phyloP scores from a whole-genome alignment of 2,329 filamentous ascomycete genomes.

The Allantophomopsis cytisporea region DNA sequence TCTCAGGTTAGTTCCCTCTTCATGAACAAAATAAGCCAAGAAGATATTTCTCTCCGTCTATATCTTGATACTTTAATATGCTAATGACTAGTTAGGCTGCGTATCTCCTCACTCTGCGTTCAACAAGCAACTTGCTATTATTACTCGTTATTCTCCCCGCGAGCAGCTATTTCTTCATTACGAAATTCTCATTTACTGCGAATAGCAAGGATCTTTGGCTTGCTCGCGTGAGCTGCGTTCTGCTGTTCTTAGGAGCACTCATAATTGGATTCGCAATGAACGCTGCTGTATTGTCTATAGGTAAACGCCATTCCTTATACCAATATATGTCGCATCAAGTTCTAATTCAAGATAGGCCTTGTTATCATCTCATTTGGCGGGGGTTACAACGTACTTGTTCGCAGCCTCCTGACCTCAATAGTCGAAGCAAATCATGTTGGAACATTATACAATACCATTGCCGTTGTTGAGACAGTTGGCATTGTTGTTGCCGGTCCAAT shows the following conservation, averaged over 20 bases:
- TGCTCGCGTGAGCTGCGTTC: constrained; percentile 9
- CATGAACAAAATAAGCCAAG: too few relatives aligned
- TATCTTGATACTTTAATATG: too few relatives aligned
- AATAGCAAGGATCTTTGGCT: constrained; percentile 11
- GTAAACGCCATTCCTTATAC: too few relatives aligned
- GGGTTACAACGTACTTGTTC: constrained; percentile 27
- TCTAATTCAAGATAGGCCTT: constrained; percentile 19
- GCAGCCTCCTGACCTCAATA: constrained; percentile 36
- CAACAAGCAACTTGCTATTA: too few relatives aligned
- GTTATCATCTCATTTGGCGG: constrained; percentile 29
- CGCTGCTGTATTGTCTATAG: not conserved
- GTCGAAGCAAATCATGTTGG: constrained; percentile 39
- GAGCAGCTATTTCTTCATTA: not conserved
- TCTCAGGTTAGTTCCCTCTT: too few relatives aligned
- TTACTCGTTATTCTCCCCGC: too few relatives aligned
- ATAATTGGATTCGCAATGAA: too few relatives aligned
- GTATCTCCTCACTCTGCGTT: too few relatives aligned
- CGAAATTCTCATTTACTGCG: constrained; percentile 1
- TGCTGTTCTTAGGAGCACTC: too few relatives aligned
- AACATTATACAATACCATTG: constrained; percentile 36
- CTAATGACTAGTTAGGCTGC: too few relatives aligned
- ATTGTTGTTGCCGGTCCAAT: constrained; percentile 29
- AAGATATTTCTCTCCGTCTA: too few relatives aligned
- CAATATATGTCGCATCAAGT: not conserved
- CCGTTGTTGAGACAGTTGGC: constrained; percentile 34